These are phyloP conservation scores for Ganoderma sinense DNA, from an alignment of 1,284 basidiomycete species.

Conservation along the genomic window DNA sequence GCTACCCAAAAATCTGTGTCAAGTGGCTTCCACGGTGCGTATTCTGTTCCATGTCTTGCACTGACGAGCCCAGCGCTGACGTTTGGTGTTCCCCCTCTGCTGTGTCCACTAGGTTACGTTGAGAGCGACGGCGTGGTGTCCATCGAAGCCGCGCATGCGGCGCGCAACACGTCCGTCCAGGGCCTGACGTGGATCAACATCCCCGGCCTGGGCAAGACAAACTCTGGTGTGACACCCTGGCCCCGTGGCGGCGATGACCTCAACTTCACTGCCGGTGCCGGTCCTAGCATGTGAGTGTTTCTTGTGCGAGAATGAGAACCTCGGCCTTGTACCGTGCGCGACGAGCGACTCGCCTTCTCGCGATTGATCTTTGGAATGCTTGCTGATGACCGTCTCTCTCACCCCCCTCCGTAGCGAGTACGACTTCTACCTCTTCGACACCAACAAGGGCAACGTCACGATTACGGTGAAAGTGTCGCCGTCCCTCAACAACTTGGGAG, in stretches of 20 bases:
- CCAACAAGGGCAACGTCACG: slow-evolving; percentile 50
- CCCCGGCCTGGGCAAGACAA: slow-evolving; percentile 63
- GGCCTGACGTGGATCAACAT: slow-evolving; percentile 65
- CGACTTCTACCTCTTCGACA: slow-evolving; percentile 71
- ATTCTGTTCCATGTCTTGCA: neutral
- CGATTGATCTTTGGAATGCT: neutral
- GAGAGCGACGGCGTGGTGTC: slow-evolving; percentile 71
- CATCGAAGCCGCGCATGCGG: slow-evolving; percentile 68
- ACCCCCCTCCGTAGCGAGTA: slow-evolving; percentile 45
- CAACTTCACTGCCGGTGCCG: slow-evolving; percentile 64
- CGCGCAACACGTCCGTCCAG: slow-evolving; percentile 57
- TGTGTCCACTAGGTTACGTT: slow-evolving; percentile 56
- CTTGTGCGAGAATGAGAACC: neutral
- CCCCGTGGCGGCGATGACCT: slow-evolving; percentile 60
- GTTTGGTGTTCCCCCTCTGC: neutral
- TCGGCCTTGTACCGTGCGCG: neutral
- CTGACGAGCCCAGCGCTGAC: neutral
- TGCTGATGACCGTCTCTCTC: neutral
- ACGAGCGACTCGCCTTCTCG: neutral
- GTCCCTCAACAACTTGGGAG: slow-evolving; percentile 62
- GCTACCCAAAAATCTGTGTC: slow-evolving; percentile 48
- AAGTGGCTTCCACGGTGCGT: slow-evolving; percentile 56
- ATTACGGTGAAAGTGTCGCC: slow-evolving; percentile 65
- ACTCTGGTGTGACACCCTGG: slow-evolving; percentile 68
- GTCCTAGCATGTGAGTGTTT: slow-evolving; percentile 61